Evolutionary conservation across 2,329 filamentous ascomycete genomes (phyloP), one percentile per base, ranked within the genome.

Genomic region (Xylariaceae sp.): DNA sequence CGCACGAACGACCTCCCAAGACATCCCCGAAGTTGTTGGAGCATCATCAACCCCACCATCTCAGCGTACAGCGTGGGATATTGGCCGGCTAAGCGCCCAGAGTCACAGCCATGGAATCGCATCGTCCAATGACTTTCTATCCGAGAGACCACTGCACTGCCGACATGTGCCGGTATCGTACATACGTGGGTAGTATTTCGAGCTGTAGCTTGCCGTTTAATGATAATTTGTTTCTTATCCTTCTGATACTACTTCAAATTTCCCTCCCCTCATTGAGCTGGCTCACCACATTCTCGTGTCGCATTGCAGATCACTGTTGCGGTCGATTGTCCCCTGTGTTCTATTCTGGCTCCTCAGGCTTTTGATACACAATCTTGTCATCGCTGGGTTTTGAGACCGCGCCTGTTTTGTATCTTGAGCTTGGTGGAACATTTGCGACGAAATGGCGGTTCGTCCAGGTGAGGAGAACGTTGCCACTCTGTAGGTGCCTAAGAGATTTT

Each of bases 381-480:
- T 28, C 22, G 22, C 22, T 28, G 7, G 22, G 22, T 28, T 4
- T 28, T 4, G 7, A 7, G 7, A 28, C 33, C 13, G 6, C 17
- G 18, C 36, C 22, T 6, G 22, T 12, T 33, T 31, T 13, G 4
- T 6, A 47, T 14, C 10, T 16, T 5, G 9, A 31, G 31, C 28
- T 39, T 38, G 19, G 31, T 36, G 16, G 40, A 11, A 45, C 45
- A 53, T 40, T 42, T 28, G 43, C 53, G 42, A 42, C 63, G 57
- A 52, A 40, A 77, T 77, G 74, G 73, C 74, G 50, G 71, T 71
- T 51, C 68, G 71, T 57, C 73, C 73, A 31, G 73, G 74, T 53
- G 74, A 76, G 59, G 74, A 77, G 60, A 74, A 74, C 51, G 73
- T 76, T 51, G 74, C 73, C 48, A 76, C 73, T 19, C 72, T 77